phyloP scores from a whole-genome alignment of 2,329 filamentous ascomycete genomes.

The Ophiostoma tasmaniense region DNA sequence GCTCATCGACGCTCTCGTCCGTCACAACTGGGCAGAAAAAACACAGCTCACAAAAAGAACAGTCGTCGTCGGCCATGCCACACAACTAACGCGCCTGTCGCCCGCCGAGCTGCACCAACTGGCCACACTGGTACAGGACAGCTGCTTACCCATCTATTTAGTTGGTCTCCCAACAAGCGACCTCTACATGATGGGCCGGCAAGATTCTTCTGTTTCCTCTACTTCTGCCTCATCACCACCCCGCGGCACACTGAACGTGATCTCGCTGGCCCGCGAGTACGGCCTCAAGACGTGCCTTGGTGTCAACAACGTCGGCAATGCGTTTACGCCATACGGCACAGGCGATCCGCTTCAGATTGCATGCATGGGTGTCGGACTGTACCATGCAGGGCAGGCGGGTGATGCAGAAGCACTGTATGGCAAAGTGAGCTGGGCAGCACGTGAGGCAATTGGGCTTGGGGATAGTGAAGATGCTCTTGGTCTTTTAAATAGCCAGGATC shows the following conservation, averaged over 20 bases:
- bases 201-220: background rate
- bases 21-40: conserved; percentile 38
- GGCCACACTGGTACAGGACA: conserved; percentile 36
- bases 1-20: conserved; percentile 43
- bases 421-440: conserved; percentile 31
- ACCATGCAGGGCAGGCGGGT: conserved; percentile 54
- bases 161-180: conserved; percentile 64
- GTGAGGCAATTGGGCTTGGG: conserved; percentile 28
- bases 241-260: conserved; percentile 55
- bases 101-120: conserved; percentile 42
- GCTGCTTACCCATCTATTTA: conserved; percentile 52
- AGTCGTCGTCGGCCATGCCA: conserved; percentile 60
- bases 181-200: conserved; percentile 59
- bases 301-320: conserved; percentile 66
- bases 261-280: conserved; percentile 50
- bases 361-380: conserved; percentile 55
- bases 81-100: conserved; percentile 50
- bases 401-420: conserved; percentile 50
- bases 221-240: conserved; percentile 22
- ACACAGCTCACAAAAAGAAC: conserved; percentile 31
- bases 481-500: background rate
- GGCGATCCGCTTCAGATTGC: conserved; percentile 58
- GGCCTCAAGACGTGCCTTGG: conserved; percentile 52
- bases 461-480: background rate
- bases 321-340: conserved; percentile 62